Base-by-base conservation (phyloP, 2,329 filamentous ascomycete species). In the Knufia petricola region DNA sequence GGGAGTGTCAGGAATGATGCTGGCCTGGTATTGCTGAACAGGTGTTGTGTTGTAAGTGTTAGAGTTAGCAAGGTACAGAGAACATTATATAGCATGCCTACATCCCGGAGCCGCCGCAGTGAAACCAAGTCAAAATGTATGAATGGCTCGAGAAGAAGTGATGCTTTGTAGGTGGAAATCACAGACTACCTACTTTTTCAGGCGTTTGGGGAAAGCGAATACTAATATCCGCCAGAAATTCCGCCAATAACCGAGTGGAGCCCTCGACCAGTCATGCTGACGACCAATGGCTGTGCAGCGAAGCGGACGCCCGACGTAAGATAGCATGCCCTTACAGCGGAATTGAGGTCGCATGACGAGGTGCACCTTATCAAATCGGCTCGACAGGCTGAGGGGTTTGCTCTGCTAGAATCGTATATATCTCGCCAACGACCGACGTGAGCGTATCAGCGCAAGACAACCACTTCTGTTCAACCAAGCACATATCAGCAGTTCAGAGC, bases 111-210 rank as follows among this genome's bases (percentile, higher is more conserved):
- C 32, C 4, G 46, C 42, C 12, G 38, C 10, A 17, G 39, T 7
- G 13, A 34, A 19, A n/a, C 21, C 17, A 36, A 21, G 36, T 17
- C 44, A 40, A 39, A 51, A 4, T n/a, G 10, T 17, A 30, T 20
- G 26, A 30, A 13, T 10, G 13, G 21, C 10, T n/a, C 4, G 26
- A 43, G 40, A 43, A 43, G 40, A 43, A 19, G 13, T 15, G 28
- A 31, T 23, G 12, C 28, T 9, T n/a, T 32, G 28, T 19, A 31
- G 19, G 13, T 17, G 41, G 41, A 44, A 31, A 44, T 44, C 17
- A 9, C n/a, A 44, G 24, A 44, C 41, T 44, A 44, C 41, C 41
- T 44, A 21, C 24, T 44, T 44, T 44, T 32, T 17, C 13, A 17
- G 13, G 13, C 13, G 19, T 26, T 2, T 7, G 13, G 4, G 39